Evolutionary conservation across 441 rosid genomes (phyloP).

Genomic region (Flueggea neowawraea): DNA sequence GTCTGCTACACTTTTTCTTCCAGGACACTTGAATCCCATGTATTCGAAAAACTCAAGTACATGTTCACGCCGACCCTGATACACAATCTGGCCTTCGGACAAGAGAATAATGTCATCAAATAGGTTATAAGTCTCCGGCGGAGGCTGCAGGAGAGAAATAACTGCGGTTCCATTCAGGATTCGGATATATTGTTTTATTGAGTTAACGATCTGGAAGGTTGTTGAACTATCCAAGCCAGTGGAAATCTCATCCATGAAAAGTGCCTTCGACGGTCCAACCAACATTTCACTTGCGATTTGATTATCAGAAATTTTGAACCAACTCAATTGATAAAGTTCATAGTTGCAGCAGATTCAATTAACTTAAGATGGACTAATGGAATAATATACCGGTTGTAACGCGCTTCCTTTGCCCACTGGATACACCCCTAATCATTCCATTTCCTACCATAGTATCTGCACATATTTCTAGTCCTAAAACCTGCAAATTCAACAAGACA

Average conservation of each 20-base stretch:
- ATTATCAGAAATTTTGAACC: not conserved
- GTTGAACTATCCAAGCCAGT: slow-evolving; percentile 87
- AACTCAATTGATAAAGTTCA: not conserved
- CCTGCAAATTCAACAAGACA: slow-evolving; percentile 25
- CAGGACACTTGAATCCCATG: slow-evolving; percentile 80
- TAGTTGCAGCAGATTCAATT: not conserved
- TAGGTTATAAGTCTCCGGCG: slow-evolving; percentile 78
- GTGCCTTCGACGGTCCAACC: slow-evolving; percentile 65
- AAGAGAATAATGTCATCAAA: slow-evolving; percentile 79
- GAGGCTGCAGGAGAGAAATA: slow-evolving; percentile 85
- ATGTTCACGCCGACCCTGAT: slow-evolving; percentile 72
- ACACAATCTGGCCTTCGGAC: slow-evolving; percentile 62
- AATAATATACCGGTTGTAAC: slow-evolving; percentile 64
- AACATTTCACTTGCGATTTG: slow-evolving; percentile 68
- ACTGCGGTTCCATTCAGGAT: slow-evolving; percentile 65
- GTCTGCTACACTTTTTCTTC: slow-evolving; percentile 82
- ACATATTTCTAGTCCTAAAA: slow-evolving; percentile 74
- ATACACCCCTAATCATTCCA: slow-evolving; percentile 86
- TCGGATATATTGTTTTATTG: slow-evolving; percentile 52
- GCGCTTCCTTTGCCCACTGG: slow-evolving; percentile 90
- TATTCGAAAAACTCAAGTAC: slow-evolving; percentile 61
- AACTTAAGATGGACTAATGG: not conserved
- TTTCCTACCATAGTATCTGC: slow-evolving; percentile 85
- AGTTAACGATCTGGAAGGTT: slow-evolving; percentile 66
- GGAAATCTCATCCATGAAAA: slow-evolving; percentile 85